Evolutionary conservation across 2,329 filamentous ascomycete species (phyloP).

Genomic region (Aspergillus proliferans): DNA sequence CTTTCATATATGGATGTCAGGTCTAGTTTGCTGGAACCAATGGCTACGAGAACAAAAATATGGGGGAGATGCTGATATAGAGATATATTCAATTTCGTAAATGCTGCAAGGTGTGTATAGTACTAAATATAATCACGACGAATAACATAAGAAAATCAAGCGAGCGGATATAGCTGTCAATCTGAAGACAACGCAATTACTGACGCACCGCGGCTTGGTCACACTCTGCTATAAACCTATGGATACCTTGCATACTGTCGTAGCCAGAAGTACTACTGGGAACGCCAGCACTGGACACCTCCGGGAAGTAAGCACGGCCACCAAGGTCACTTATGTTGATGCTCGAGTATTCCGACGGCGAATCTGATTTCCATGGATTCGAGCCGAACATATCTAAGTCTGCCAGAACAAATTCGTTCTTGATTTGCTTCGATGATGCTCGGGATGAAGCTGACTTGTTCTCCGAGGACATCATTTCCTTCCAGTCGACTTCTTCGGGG

Average conservation of each 20-base stretch:
- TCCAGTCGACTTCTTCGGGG: conserved; percentile 48
- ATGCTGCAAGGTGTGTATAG: background rate
- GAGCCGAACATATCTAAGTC: conserved; percentile 38
- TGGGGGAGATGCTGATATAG: background rate
- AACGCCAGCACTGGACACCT: conserved; percentile 31
- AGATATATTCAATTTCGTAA: background rate
- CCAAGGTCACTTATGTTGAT: conserved; percentile 49
- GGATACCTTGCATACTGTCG: conserved; percentile 60
- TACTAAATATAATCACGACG: background rate
- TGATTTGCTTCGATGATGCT: conserved; percentile 18
- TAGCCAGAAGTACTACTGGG: conserved; percentile 45
- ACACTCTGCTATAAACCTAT: conserved; percentile 59
- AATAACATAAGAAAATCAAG: conserved; percentile 10
- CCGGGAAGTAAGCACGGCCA: conserved; percentile 34
- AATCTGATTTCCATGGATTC: conserved; percentile 51
- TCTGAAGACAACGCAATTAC: background rate
- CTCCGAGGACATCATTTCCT: conserved; percentile 50
- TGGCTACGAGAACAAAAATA: background rate
- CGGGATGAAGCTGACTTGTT: conserved; percentile 16
- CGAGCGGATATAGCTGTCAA: conserved; percentile 9
- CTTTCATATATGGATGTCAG: conserved; percentile 2
- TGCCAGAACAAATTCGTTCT: conserved; percentile 33
- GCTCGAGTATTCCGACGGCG: conserved; percentile 51
- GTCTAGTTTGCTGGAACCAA: no score
- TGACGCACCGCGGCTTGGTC: conserved; percentile 40